Evolutionary conservation across 2,329 filamentous ascomycete genomes (phyloP).

Genomic region (Paecilomyces dactylethromorphus): DNA sequence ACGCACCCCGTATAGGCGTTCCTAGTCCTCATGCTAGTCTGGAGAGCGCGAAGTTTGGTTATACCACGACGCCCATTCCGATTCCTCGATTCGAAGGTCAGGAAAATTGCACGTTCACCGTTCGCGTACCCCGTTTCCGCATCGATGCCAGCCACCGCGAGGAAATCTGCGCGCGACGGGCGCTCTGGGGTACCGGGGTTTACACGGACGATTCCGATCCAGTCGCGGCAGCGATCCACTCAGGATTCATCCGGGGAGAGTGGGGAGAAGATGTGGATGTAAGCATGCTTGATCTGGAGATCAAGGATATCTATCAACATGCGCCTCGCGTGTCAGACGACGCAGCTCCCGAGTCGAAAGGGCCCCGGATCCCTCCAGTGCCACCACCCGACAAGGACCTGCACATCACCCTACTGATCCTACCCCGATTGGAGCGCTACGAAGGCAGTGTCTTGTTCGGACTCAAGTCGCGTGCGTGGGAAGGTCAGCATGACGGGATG

Average conservation of each 20-base stretch:
- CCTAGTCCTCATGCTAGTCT: slow-evolving; percentile 33
- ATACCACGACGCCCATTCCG: slow-evolving; percentile 58
- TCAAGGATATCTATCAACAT: slow-evolving; percentile 41
- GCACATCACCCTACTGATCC: slow-evolving; percentile 77
- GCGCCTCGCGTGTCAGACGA: slow-evolving; percentile 38
- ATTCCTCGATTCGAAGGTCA: slow-evolving; percentile 71
- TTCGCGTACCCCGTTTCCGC: slow-evolving; percentile 78
- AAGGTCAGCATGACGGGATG: slow-evolving; percentile 71
- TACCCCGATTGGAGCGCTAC: slow-evolving; percentile 75
- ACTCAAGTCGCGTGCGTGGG: slow-evolving; percentile 75
- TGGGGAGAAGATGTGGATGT: slow-evolving; percentile 75
- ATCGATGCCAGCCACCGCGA: slow-evolving; percentile 64
- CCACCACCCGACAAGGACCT: slow-evolving; percentile 66
- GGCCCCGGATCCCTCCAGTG: slow-evolving; percentile 31
- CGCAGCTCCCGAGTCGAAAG: slow-evolving; percentile 15
- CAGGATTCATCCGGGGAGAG: slow-evolving; percentile 84
- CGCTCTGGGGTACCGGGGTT: slow-evolving; percentile 87
- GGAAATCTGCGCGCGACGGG: slow-evolving; percentile 73
- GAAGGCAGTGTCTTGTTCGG: slow-evolving; percentile 69
- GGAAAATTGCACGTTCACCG: slow-evolving; percentile 83
- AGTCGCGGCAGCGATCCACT: slow-evolving; percentile 85
- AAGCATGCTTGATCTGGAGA: slow-evolving; percentile 54
- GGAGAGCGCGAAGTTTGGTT: slow-evolving; percentile 51
- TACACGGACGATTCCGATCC: slow-evolving; percentile 96
- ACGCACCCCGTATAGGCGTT: slow-evolving; percentile 58